These are phyloP conservation scores for Xylariaceae sp. DNA, from an alignment of 2,329 filamentous ascomycete species.

Conservation along the genomic window DNA sequence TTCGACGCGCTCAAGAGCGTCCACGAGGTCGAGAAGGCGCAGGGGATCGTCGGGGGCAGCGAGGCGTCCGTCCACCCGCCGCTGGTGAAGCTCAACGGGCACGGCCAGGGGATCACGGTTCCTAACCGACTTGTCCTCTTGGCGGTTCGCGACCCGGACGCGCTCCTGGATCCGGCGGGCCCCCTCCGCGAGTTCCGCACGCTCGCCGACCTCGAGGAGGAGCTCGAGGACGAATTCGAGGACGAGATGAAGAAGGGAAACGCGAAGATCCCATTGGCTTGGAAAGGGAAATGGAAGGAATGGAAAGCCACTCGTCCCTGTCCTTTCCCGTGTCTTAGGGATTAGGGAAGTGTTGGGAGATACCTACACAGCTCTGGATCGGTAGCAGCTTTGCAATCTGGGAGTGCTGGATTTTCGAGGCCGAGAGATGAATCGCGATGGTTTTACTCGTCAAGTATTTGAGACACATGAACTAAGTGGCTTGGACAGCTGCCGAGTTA, in stretches of 20 bases:
- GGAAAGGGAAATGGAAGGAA: background rate
- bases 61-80: constrained; percentile 11
- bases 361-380: too few species aligned
- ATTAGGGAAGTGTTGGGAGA: too few species aligned
- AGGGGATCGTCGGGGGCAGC: constrained; percentile 4
- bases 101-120: background rate
- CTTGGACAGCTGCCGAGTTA: background rate
- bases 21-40: constrained; percentile 21
- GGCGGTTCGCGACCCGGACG: constrained; percentile 18
- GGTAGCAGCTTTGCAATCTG: too few species aligned
- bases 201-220: constrained; percentile 3
- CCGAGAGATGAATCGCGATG: background rate
- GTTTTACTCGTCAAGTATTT: background rate
- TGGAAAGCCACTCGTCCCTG: too few species aligned
- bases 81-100: background rate
- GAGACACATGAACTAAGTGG: background rate
- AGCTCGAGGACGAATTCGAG: background rate
- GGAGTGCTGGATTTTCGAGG: background rate
- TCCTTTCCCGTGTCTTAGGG: too few species aligned
- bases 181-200: constrained; percentile 22
- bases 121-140: background rate
- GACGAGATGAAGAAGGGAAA: too few species aligned
- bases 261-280: background rate
- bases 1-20: constrained; percentile 24
- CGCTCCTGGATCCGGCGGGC: constrained; percentile 17